Base-by-base conservation (phyloP, 2,329 filamentous ascomycete species). In the Colletotrichum eremochloae region DNA sequence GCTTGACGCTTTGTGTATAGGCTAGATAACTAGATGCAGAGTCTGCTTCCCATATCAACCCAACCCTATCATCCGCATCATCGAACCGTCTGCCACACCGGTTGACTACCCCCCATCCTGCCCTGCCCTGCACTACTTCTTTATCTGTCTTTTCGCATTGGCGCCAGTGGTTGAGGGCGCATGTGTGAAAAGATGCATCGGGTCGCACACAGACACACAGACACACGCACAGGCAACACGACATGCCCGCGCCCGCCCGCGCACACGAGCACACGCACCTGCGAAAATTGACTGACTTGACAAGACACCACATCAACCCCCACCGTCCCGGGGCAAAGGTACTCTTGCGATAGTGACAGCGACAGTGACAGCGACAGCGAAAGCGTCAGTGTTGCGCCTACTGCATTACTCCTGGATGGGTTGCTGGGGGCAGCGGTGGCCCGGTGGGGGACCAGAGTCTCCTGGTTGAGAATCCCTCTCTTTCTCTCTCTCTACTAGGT, bases 1-100 rank as follows among this genome's bases (percentile, higher is more conserved):
- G 69, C 69, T 72, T 72, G 65, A 61, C 68, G 69, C 69, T 69
- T 64, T 61, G 53, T 72, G 69, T 36, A 46, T 33, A 40, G 60
- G 55, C 69, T 64, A 72, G 63, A 61, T n/a, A 38, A 1, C 36
- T 8, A 44, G 18, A 44, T 36, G 68, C n/a, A 58, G 68, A 58
- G 56, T 40, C 24, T 64, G 44, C 44, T 52, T 60, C 60, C 66
- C 69, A 72, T 69, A 72, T 63, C 69, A 69, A 68, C 44, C 66
- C 53, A 69, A 68, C 44, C 66, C 53, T 60, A 69, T 44, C 48
- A 53, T 72, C 50, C 50, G 38, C 38, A 42, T 56, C 65, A 65
- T 61, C 42, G 58, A 38, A 63, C 68, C 68, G 50, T 36, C 56
- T 68, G 57, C 50, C 52, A 44, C 15, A 44, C 36, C 46, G 69